Evolutionary conservation across 495 filamentous ascomycete genomes (phyloP), one percentile per base, ranked within the genome.

Genomic region (Xylaria palmicola): DNA sequence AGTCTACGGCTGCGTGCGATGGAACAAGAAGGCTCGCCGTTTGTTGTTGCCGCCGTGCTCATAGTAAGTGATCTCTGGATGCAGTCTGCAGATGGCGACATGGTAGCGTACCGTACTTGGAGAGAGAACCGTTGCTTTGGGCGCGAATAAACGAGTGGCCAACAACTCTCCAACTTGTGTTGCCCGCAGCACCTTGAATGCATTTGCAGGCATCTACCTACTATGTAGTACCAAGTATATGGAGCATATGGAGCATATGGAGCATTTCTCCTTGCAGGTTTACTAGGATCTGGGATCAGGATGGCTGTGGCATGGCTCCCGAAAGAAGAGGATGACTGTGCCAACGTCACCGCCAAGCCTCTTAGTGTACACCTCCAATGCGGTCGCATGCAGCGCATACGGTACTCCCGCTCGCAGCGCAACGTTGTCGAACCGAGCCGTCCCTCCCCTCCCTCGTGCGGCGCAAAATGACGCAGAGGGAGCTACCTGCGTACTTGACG

Each of bases 301-400:
- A 24, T 13, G 43, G 26, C n/a, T n/a, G 29, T 36, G 6, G 3
- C 27, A 26, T 24, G 34, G n/a, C 1, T n/a, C 37, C 30, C 22
- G 43, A 7, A 34, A 49, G 36, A 41, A 6, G 44, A 59, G 13
- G 57, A 60, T 60, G 57, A 60, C 57, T 60, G 57, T 60, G 57
- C 57, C 47, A 60, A 48, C 57, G 27, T 51, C 36, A 32, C 29
- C 8, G 57, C 57, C 57, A 60, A 60, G 57, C 27, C 44, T 2
- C 57, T 60, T 60, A 49, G 36, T 59, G 56, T 51, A 41, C 55
- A 24, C n/a, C 39, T 22, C n/a, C 27, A n/a, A 44, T 40, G 39
- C 24, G 37, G 50, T 55, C 36, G n/a, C 9, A 43, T 6, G 39
- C 32, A 24, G 6, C 29, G 20, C 22, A 20, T n/a, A 45, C 27